phyloP scores from a whole-genome alignment of 768 basidiomycete genomes.

The Terana coerulea region DNA sequence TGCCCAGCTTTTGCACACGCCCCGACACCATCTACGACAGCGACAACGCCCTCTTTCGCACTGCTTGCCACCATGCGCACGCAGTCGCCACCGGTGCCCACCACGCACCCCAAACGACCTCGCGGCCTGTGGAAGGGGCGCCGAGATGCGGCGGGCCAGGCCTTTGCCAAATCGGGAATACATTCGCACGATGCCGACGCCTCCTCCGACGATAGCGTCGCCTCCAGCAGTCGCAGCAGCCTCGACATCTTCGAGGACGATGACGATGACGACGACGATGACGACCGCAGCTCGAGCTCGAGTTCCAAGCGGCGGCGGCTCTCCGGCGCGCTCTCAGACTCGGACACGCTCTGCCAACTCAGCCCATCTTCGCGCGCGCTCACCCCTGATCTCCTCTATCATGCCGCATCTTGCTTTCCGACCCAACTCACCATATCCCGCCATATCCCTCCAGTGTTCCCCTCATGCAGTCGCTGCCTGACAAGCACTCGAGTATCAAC shows the following conservation, averaged over 20 bases:
- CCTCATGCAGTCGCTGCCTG: slow-evolving; percentile 2
- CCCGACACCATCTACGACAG: neutral
- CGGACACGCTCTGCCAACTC: slow-evolving; percentile 7
- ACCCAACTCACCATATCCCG: neutral
- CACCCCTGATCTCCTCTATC: slow-evolving; percentile 9
- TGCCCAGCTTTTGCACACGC: slow-evolving; percentile 9
- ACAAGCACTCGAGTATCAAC: slow-evolving; percentile 16
- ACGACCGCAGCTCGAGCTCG: slow-evolving; percentile 16
- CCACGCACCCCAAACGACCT: slow-evolving; percentile 20
- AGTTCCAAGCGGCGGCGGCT: slow-evolving; percentile 25
- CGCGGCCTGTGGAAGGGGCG: slow-evolving; percentile 28
- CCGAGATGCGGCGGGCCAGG: slow-evolving; percentile 6
- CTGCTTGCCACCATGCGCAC: neutral
- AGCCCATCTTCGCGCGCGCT: slow-evolving; percentile 9
- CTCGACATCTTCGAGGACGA: slow-evolving; percentile 13
- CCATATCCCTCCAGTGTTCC: slow-evolving; percentile 4
- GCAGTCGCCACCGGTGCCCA: neutral
- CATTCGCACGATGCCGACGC: slow-evolving; percentile 15
- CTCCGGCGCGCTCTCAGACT: slow-evolving; percentile 17
- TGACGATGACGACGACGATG: slow-evolving; percentile 20
- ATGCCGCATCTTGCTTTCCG: slow-evolving; percentile 8
- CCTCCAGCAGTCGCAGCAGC: neutral
- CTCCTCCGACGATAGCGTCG: slow-evolving; percentile 1
- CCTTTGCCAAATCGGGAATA: slow-evolving; percentile 10
- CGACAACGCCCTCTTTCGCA: neutral